Base-by-base conservation (phyloP, 1,284 basidiomycete species). In the Megacollybia platyphylla region DNA sequence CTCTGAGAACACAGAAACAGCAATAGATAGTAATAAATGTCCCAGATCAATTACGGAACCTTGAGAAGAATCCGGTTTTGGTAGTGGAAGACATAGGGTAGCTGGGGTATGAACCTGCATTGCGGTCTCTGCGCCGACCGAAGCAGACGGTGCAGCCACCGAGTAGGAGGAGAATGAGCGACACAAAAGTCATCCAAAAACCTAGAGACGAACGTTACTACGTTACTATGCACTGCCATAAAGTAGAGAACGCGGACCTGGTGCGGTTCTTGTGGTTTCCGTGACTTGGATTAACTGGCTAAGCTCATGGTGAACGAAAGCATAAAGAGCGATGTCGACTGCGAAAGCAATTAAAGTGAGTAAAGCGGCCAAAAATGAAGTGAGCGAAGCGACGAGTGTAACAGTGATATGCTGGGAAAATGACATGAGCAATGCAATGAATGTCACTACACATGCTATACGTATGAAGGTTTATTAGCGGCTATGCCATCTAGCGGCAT, bases 391-490 rank as follows among this genome's bases (percentile, higher is more conserved):
- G 36, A 73, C 39, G 28, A 76, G 61, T 11, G 57, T 65, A 13
- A 66, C 38, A 5, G 64, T 63, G 44, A 70, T 55, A 50, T 71
- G 68, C 40, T 61, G 58, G 13, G 66, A 70, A 48, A 73, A 57
- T 11, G 68, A 68, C 42, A 70, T 54, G 26, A 70, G 48, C 37
- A 74, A 52, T 5, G 82, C 81, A 46, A 85, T 46, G 51, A 83
- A 68, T 11, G 75, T 73, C 24, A 78, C 65, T 13, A 60, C 77
- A 11, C 78, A 64, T 17, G 81, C 84, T 85, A 57, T 30, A 44
- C 43, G 32, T 48, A 40, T 46, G 10, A 38, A 43, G 72, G 60
- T 24, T n/a, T 24, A 37, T 31, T 2, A 26, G 39, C 18, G 39
- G 13, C 13, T 10, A 40, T 10, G 10, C 8, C 15, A 26, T 13